Percentiles rank a stretch among this genome's conserved stretches.
Evolutionary conservation across 164 flowering plant species (phyloP).

Genomic region (Vitis amurensis): DNA sequence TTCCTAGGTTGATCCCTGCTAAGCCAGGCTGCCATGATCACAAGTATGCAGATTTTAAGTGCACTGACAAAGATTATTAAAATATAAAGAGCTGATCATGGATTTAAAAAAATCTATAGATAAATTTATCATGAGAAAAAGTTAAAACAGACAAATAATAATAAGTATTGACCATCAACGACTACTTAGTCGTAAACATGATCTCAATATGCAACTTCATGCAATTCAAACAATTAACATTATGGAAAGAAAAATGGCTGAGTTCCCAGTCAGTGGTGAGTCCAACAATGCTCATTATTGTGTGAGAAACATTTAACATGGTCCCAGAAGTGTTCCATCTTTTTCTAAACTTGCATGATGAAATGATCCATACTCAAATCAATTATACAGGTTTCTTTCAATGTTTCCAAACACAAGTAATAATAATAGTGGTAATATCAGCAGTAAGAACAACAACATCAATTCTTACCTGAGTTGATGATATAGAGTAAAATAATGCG

Average conservation of each 20-base stretch:
- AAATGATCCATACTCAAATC: not conserved
- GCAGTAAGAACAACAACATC: not conserved
- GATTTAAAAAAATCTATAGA: conserved; percentile 3
- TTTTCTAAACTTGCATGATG: not conserved
- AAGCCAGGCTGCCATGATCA: conserved; percentile 76
- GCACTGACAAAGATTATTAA: too few species aligned
- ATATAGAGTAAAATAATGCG: conserved; percentile 92
- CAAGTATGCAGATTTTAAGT: conserved; percentile 7
- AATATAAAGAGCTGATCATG: conserved; percentile 1
- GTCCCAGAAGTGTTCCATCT: not conserved
- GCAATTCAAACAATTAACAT: too few species aligned
- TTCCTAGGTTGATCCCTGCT: conserved; percentile 90
- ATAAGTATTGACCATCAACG: not conserved
- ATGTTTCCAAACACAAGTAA: too few species aligned
- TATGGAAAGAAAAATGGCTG: too few species aligned
- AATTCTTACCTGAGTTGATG: conserved; percentile 78
- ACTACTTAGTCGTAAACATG: not conserved
- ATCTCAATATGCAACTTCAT: too few species aligned
- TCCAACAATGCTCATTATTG: too few species aligned
- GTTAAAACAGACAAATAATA: not conserved
- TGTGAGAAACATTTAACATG: not conserved
- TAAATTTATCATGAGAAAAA: not conserved
- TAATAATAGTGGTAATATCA: too few species aligned
- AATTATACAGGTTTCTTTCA: not conserved
- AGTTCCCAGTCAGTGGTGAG: too few species aligned